Evolutionary conservation across 805 yeast species (phyloP), one percentile per base, ranked within the genome.

Genomic region (Barnettozyma vustinii): DNA sequence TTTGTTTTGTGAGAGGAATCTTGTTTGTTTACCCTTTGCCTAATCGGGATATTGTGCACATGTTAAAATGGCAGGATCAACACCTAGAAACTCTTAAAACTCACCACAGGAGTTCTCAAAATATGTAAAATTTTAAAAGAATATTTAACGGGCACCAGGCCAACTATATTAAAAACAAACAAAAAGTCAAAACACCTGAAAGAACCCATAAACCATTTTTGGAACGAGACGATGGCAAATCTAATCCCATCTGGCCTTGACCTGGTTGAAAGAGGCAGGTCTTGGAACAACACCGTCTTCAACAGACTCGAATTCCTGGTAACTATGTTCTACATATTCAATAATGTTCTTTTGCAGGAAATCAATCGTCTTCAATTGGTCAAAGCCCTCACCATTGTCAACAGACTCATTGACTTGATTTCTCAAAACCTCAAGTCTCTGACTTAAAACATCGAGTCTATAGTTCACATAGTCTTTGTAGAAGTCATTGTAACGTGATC

Each of bases 401-500:
- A 50, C 42, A 7, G 58, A 60, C 3, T 42, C 39, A 40, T 60
- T 57, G 52, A 62, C 56, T 41, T 56, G 52, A 4, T 60, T 44
- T 39, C 58, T 60, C 50, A 68, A 59, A 15, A 54, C 43, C 9
- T 57, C 52, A 18, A 69, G 56, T 60, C 73, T 67, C 40, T 66
- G 60, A n/a, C 41, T 13, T 37, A 69, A 56, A 15, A 69, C 60
- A 32, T 68, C 62, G 56, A 70, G 54, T 59, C 74, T 65, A 58
- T 68, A 71, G 44, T 64, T 58, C 56, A 70, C 58, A 68, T 68
- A 71, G 36, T 70, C 71, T 23, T 70, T 69, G 54, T 71, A 71
- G 57, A 65, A 71, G n/a, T 66, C 68, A 48, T 70, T 62, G 53
- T 66, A 70, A 43, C 68, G 52, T 18, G 73, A 62, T 18, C 69